These are phyloP conservation scores for Diatrype stigma DNA, from an alignment of 2,329 filamentous ascomycete species.

Conservation along the genomic window DNA sequence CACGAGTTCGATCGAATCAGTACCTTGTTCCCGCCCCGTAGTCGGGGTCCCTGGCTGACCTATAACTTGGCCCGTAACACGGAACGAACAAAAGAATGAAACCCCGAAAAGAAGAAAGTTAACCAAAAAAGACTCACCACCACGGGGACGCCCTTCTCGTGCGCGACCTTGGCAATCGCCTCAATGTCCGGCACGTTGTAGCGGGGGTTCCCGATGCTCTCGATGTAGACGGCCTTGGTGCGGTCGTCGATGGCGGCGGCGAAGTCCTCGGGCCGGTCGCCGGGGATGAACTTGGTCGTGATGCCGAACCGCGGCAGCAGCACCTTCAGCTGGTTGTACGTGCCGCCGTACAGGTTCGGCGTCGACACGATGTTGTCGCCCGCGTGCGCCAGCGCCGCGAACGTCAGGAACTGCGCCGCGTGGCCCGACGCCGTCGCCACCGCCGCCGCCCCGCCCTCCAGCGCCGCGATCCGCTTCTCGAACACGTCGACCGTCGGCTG, in stretches of 20 bases:
- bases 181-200: constrained; percentile 93
- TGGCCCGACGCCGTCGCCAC: constrained; percentile 84
- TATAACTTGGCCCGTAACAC: too few species aligned
- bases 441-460: constrained; percentile 86
- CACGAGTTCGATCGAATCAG: too few species aligned
- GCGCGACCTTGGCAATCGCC: constrained; percentile 77
- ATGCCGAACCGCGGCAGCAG: constrained; percentile 84
- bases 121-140: constrained; percentile 40
- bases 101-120: neutral
- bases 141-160: constrained; percentile 61
- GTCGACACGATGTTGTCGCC: constrained; percentile 95
- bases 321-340: constrained; percentile 97
- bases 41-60: too few species aligned
- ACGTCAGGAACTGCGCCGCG: constrained; percentile 86
- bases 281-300: constrained; percentile 78
- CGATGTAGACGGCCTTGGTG: constrained; percentile 88
- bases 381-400: constrained; percentile 75
- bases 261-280: constrained; percentile 76
- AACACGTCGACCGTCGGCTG: constrained; percentile 92
- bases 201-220: constrained; percentile 89
- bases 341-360: constrained; percentile 87
- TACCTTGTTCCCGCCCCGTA: too few species aligned
- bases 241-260: constrained; percentile 81
- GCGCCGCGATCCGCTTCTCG: constrained; percentile 91
- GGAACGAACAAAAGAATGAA: neutral